A percentile compares a stretch with the other conserved stretches of the same genome.
Evolutionary conservation across 768 basidiomycete species (phyloP).

Genomic region (Rickenella mellea): DNA sequence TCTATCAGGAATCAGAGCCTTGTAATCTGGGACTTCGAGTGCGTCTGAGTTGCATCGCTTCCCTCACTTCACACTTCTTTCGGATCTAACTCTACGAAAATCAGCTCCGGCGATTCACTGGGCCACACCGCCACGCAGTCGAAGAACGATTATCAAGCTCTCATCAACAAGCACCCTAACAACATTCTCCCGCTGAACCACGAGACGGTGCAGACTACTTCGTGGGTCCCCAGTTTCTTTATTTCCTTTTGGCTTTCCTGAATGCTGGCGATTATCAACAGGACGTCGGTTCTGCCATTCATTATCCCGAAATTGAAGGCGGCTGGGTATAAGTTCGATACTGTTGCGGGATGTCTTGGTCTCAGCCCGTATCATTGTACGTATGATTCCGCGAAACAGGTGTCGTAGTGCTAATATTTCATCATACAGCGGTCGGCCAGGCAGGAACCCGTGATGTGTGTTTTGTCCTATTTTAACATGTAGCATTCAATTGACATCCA

Average conservation of each 20-base stretch:
- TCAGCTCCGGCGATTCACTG: conserved; percentile 8
- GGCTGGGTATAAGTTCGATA: conserved; percentile 16
- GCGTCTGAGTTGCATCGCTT: too few species aligned
- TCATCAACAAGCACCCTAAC: conserved; percentile 7
- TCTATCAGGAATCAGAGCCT: conserved; percentile 9
- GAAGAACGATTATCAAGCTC: conserved; percentile 7
- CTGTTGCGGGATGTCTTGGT: conserved; percentile 18
- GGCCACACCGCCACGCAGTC: conserved; percentile 5
- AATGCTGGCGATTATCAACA: too few species aligned
- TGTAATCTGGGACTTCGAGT: conserved; percentile 15
- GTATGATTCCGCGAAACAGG: too few species aligned
- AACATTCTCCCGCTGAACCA: conserved; percentile 16
- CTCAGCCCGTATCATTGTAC: too few species aligned
- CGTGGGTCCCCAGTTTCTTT: conserved; percentile 2
- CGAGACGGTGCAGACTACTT: conserved; percentile 13
- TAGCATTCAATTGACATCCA: too few species aligned
- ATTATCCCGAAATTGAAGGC: conserved; percentile 11
- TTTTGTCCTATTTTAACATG: too few species aligned
- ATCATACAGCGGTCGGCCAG: too few species aligned
- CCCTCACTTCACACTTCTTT: too few species aligned
- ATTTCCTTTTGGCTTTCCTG: neutral
- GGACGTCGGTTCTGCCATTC: conserved; percentile 12
- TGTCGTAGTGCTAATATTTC: too few species aligned
- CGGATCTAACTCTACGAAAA: too few species aligned
- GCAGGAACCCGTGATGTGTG: too few species aligned